Evolutionary conservation across 371 early-diverging fungal species (phyloP).

Genomic region (Furculomyces boomerangus): DNA sequence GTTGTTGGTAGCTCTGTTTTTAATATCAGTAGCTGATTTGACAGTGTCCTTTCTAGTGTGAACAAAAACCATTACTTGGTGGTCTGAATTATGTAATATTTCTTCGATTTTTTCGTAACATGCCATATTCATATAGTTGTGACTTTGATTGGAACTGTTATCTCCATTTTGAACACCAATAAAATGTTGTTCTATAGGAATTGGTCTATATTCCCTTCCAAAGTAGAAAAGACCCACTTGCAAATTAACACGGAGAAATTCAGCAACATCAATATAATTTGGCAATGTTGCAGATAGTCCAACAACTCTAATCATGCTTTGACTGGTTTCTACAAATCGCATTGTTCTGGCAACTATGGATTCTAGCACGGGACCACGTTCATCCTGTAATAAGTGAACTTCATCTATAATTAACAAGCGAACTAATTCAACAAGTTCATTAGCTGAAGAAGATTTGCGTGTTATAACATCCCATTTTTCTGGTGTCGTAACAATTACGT

Average conservation of each 20-base stretch:
- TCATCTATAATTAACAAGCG: conserved; percentile 96
- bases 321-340: conserved; percentile 80
- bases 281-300: conserved; percentile 99
- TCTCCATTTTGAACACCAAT: conserved; percentile 55
- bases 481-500: conserved; percentile 98
- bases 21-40: conserved; percentile 69
- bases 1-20: conserved; percentile 49
- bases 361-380: conserved; percentile 96
- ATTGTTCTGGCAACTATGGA: conserved; percentile 90
- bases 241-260: conserved; percentile 84
- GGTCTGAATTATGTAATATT: conserved; percentile 47
- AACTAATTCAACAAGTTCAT: conserved; percentile 75
- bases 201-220: conserved; percentile 85
- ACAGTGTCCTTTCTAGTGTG: conserved; percentile 94
- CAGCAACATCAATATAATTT: conserved; percentile 94
- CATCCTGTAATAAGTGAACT: conserved; percentile 97
- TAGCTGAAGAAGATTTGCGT: conserved; percentile 82
- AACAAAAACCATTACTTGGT: conserved; percentile 98
- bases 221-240: conserved; percentile 89
- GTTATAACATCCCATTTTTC: conserved; percentile 99
- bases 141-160: conserved; percentile 3
- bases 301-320: conserved; percentile 90
- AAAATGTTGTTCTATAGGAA: conserved; percentile 90
- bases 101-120: conserved; percentile 72
- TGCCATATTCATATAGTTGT: conserved; percentile 52